Percentiles rank a stretch among this genome's conserved stretches.
phyloP scores from a whole-genome alignment of 345 rosid species.

The Limnanthes douglasii region DNA sequence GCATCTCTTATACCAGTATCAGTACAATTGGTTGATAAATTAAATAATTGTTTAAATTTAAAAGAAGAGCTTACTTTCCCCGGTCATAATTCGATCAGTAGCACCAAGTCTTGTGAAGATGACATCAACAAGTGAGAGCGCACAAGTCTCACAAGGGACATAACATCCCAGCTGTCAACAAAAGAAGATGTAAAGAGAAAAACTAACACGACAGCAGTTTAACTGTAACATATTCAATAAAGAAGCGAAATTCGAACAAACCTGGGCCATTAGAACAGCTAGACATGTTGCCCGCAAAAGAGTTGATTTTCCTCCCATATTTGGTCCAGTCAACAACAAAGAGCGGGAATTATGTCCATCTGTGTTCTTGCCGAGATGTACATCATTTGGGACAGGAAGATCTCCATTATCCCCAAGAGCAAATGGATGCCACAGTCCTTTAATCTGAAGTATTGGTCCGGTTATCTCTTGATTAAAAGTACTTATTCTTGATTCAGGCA shows the following conservation, averaged over 20 bases:
- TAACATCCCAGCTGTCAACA: slow-evolving; percentile 76
- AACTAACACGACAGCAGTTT: not conserved
- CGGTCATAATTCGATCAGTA: slow-evolving; percentile 84
- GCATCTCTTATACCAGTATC: not conserved
- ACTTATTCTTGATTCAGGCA: slow-evolving; percentile 28
- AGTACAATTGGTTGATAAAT: not conserved
- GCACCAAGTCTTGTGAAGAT: slow-evolving; percentile 95
- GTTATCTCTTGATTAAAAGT: slow-evolving; percentile 16
- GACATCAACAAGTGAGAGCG: slow-evolving; percentile 58
- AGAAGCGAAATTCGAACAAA: slow-evolving; percentile 23
- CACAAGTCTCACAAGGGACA: slow-evolving; percentile 57
- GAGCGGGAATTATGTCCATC: slow-evolving; percentile 34
- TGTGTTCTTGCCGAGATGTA: slow-evolving; percentile 50
- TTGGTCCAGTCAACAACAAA: slow-evolving; percentile 82
- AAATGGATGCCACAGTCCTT: slow-evolving; percentile 91
- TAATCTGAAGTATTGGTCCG: slow-evolving; percentile 50
- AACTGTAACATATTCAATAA: not conserved
- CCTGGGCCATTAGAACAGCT: slow-evolving; percentile 83
- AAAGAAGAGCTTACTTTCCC: slow-evolving; percentile 57
- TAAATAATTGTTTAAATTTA: not conserved
- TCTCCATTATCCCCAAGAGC: slow-evolving; percentile 59
- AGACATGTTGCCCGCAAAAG: slow-evolving; percentile 86
- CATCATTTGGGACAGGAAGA: slow-evolving; percentile 67
- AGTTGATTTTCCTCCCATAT: slow-evolving; percentile 98
- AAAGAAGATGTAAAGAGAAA: slow-evolving; percentile 1